Evolutionary conservation across 2,329 filamentous ascomycete genomes (phyloP).

Genomic region (Claviceps sp.): DNA sequence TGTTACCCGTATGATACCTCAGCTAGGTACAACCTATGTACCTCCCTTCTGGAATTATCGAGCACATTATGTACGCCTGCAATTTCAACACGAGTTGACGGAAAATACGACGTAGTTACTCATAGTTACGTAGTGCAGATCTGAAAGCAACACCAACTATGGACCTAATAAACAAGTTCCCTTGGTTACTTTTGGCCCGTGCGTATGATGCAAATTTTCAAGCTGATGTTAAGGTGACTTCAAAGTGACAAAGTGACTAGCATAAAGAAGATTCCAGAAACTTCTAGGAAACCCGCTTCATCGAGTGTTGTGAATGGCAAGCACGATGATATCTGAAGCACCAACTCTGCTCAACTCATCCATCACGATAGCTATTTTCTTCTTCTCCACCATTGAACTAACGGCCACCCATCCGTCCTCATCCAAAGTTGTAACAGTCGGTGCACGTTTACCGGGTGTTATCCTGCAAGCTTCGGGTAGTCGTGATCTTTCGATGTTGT

Average conservation of each 20-base stretch:
- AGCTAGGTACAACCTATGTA: too few species aligned
- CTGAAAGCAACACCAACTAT: too few species aligned
- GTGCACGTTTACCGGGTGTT: slow-evolving; percentile 86
- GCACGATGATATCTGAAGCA: slow-evolving; percentile 72
- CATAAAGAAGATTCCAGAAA: background rate
- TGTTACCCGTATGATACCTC: too few species aligned
- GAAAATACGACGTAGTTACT: too few species aligned
- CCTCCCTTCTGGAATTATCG: too few species aligned
- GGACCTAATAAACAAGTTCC: too few species aligned
- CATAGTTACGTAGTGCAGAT: too few species aligned
- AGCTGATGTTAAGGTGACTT: background rate
- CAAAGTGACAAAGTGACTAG: background rate
- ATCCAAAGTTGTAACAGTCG: slow-evolving; percentile 81
- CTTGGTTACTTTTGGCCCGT: too few species aligned
- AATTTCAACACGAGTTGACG: too few species aligned
- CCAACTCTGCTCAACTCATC: slow-evolving; percentile 65
- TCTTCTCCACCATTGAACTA: slow-evolving; percentile 83
- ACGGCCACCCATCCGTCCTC: slow-evolving; percentile 91
- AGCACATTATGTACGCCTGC: too few species aligned
- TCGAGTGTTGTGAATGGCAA: slow-evolving; percentile 73
- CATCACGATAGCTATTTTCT: slow-evolving; percentile 74
- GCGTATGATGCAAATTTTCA: too few species aligned
- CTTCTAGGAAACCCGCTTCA: slow-evolving; percentile 10
- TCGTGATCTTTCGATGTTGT: slow-evolving; percentile 68
- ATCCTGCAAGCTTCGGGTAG: slow-evolving; percentile 58